Conservation (phyloP, 2,329 filamentous ascomycete species). For the Laburnicola sp. region DNA sequence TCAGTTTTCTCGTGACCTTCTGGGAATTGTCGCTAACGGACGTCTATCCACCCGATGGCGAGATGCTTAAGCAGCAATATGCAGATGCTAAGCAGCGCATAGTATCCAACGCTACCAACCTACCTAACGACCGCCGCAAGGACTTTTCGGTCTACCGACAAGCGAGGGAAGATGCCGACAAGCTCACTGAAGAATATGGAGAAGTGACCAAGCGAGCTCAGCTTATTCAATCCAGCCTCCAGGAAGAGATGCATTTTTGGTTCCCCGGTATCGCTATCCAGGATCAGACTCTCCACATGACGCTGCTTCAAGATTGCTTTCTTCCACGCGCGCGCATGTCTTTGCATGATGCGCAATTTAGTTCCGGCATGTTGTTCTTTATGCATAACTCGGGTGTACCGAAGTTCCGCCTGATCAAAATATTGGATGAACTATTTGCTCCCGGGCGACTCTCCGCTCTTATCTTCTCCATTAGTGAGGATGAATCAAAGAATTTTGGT, state of each 20-base stretch:
- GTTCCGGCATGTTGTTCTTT: slow-evolving; percentile 82
- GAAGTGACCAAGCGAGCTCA: slow-evolving; percentile 58
- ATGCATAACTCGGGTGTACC: slow-evolving; percentile 82
- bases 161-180: slow-evolving; percentile 70
- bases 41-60: slow-evolving; percentile 64
- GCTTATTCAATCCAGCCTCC: slow-evolving; percentile 63
- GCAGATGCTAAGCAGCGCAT: slow-evolving; percentile 66
- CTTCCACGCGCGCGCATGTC: slow-evolving; percentile 85
- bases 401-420: slow-evolving; percentile 81
- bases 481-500: slow-evolving; percentile 90
- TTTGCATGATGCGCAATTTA: slow-evolving; percentile 84
- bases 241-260: slow-evolving; percentile 76
- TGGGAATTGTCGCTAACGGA: slow-evolving; percentile 89
- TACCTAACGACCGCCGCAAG: slow-evolving; percentile 69
- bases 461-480: slow-evolving; percentile 86
- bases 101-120: slow-evolving; percentile 34
- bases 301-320: slow-evolving; percentile 86
- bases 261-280: slow-evolving; percentile 66
- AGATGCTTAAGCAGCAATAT: slow-evolving; percentile 70
- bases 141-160: slow-evolving; percentile 68
- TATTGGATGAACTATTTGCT: slow-evolving; percentile 83
- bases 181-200: slow-evolving; percentile 51
- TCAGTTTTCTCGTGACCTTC: slow-evolving; percentile 86
- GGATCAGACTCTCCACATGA: slow-evolving; percentile 71
- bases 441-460: slow-evolving; percentile 78